Conservation (phyloP, 2,329 filamentous ascomycete genomes). For the Sporothrix dimorphospora region DNA sequence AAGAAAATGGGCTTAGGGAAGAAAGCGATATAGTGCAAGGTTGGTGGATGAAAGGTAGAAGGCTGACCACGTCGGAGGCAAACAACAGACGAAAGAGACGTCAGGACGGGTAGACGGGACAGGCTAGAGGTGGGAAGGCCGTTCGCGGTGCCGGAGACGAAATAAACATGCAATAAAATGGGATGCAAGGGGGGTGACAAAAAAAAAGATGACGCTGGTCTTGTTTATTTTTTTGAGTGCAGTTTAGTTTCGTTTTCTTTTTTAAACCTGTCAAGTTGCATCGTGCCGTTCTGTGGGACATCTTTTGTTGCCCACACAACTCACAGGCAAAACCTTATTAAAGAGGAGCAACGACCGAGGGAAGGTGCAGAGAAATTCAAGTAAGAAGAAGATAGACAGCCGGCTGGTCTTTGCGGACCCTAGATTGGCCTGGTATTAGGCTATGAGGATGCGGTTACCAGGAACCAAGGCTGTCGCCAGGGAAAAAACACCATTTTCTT, state of each 20-base stretch:
- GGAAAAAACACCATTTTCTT: background rate
- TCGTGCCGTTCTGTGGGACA: background rate
- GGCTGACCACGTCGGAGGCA: slow-evolving; percentile 2
- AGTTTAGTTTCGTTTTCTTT: slow-evolving; percentile 2
- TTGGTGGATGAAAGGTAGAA: slow-evolving; percentile 3
- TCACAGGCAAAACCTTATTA: background rate
- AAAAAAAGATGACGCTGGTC: slow-evolving; percentile 9
- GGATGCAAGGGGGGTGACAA: background rate
- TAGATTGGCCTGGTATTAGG: slow-evolving; percentile 36
- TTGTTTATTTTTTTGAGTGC: background rate
- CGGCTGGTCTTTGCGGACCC: slow-evolving; percentile 32
- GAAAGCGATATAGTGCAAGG: background rate
- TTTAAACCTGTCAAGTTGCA: background rate
- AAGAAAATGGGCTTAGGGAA: slow-evolving; percentile 17
- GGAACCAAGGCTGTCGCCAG: slow-evolving; percentile 32
- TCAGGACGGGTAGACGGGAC: slow-evolving; percentile 22
- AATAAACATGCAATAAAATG: slow-evolving; percentile 10
- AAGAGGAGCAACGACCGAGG: background rate
- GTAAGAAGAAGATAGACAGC: slow-evolving; percentile 3
- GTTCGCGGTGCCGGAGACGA: slow-evolving; percentile 10
- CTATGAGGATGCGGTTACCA: slow-evolving; percentile 35
- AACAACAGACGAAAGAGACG: background rate
- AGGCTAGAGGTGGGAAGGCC: background rate
- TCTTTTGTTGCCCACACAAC: background rate
- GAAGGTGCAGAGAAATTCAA: background rate